phyloP scores from a whole-genome alignment of 208 protist genomes.

The Trypanosoma avium region DNA sequence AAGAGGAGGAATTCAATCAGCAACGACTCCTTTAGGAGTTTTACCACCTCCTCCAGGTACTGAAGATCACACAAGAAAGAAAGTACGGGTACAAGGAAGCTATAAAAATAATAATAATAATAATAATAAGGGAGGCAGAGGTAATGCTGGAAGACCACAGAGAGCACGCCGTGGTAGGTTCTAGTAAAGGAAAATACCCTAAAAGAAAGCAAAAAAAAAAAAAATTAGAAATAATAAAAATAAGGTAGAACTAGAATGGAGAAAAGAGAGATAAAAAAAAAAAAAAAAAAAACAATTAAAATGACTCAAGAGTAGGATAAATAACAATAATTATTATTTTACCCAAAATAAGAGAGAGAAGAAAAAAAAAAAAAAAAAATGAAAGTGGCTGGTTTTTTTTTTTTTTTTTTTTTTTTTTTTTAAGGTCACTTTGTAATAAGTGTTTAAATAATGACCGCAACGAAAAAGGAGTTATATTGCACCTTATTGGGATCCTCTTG shows the following conservation, averaged over 20 bases:
- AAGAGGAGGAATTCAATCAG: neutral
- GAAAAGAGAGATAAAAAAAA: conserved; percentile 14
- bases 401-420: too few species aligned
- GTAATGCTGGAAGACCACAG: conserved; percentile 8
- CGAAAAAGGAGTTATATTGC: too few species aligned
- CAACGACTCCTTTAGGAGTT: neutral
- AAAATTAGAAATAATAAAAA: conserved; percentile 15
- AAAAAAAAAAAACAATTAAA: conserved; percentile 7
- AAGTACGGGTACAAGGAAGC: conserved; percentile 7
- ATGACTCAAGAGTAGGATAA: too few species aligned
- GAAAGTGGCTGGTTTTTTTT: too few species aligned
- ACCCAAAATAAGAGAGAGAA: conserved; percentile 2
- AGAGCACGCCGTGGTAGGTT: conserved; percentile 20
- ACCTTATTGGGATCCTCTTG: too few species aligned
- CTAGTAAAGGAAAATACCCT: neutral
- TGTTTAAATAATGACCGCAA: too few species aligned
- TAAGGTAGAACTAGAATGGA: conserved; percentile 2
- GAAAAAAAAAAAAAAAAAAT: conserved; percentile 2
- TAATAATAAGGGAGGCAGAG: conserved; percentile 8
- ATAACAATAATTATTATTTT: too few species aligned
- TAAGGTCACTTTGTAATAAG: too few species aligned
- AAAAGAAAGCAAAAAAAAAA: conserved; percentile 9
- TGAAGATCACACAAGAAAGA: conserved; percentile 7
- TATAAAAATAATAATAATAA: neutral
- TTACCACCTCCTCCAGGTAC: conserved; percentile 9